Base-by-base conservation (phyloP, 768 basidiomycete genomes). In the Phlegmacium glaucopus region DNA sequence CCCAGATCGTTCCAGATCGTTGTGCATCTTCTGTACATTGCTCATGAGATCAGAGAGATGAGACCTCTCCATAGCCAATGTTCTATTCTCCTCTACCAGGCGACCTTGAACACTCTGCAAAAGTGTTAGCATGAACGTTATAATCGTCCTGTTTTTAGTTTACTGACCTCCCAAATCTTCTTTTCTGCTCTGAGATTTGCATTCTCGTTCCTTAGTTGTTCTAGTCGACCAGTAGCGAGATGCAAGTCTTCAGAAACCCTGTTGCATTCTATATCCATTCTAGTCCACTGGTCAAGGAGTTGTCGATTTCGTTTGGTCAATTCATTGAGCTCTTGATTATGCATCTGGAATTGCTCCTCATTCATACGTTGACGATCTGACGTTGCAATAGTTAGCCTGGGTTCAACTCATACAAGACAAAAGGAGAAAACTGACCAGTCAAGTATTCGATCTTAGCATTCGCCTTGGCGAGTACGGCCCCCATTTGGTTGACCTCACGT, bases 161-260 rank as follows among this genome's bases (percentile, higher is more conserved):
- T 1, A 60, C 77, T 27, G 44, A 90, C 92, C 84, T 91, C 90
- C 87, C 88, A 92, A 29, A 94, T 89, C 59, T 82, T 86, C 72
- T 92, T 94, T 76, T 98, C 95, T 0, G 93, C 94, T 36, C 87
- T 82, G 13, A 96, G 77, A 62, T 90, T 94, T 2, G 90, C 87
- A 53, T 76, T 80, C 57, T 97, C 94, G 54, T 88, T 90, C 9
- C 90, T 82, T 32, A 93, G 70, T 48, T 88, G 84, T 52, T 94
- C 91, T 12, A 85, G 68, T 17, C 77, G 75, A 18, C 77, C 71
- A 51, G 79, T 81, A 2, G 81, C 73, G 6, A 73, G 64, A 16
- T 79, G 71, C 9, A 88, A 69, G 37, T 90, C 85, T 37, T 89
- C 85, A 12, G 79, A 69, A 29, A 84, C 77, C 45, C 87, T 78